Conservation (phyloP, 306 rosid genomes). For the Corylus avellana region DNA sequence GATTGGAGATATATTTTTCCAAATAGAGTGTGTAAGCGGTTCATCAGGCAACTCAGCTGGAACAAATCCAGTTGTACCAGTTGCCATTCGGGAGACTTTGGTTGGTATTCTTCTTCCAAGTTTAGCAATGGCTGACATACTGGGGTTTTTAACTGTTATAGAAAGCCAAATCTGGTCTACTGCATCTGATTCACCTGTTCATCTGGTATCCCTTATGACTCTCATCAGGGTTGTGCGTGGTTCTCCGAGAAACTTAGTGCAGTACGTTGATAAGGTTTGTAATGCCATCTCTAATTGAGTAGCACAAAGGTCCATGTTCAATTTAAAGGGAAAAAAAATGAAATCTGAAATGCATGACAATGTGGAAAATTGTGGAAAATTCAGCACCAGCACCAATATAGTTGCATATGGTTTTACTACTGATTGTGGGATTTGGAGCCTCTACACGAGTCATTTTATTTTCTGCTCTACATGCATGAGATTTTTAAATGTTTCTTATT, state of each 20-base stretch:
- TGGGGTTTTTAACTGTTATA: conserved; percentile 66
- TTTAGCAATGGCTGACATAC: conserved; percentile 85
- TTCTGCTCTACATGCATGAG: background rate
- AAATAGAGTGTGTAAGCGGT: conserved; percentile 83
- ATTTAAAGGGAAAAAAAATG: background rate
- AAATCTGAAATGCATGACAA: background rate
- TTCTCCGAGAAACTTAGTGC: conserved; percentile 81
- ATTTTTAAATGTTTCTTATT: background rate
- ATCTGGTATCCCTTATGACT: conserved; percentile 81
- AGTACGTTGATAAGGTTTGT: conserved; percentile 92
- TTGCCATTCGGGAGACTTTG: conserved; percentile 69
- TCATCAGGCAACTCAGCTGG: conserved; percentile 50
- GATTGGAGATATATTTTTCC: conserved; percentile 87
- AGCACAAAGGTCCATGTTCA: background rate
- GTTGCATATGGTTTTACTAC: background rate
- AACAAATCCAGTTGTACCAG: conserved; percentile 51
- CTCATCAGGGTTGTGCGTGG: conserved; percentile 83
- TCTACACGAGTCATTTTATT: background rate
- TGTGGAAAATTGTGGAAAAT: background rate
- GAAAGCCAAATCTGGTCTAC: conserved; percentile 99
- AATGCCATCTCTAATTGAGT: conserved; percentile 24
- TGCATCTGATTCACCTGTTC: conserved; percentile 96
- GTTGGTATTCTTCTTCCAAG: conserved; percentile 94
- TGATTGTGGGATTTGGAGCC: background rate
- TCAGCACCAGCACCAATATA: background rate